phyloP scores from a whole-genome alignment of 345 rosid species.

The Geranium brycei region DNA sequence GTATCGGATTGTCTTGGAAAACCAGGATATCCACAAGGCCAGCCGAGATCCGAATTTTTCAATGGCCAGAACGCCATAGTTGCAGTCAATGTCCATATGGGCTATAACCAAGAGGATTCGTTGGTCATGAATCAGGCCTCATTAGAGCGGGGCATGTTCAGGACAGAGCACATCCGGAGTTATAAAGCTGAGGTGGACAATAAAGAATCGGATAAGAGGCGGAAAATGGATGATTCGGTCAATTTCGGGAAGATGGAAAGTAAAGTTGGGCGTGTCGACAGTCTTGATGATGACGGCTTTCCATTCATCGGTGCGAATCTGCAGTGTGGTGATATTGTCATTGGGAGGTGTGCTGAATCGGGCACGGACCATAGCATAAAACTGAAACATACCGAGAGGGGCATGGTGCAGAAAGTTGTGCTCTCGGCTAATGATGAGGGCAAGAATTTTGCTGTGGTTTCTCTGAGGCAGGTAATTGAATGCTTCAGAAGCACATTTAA shows the following conservation, averaged over 20 bases:
- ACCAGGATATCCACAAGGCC: slow-evolving; percentile 24
- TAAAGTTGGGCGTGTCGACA: slow-evolving; percentile 65
- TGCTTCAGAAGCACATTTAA: not conserved
- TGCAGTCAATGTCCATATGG: slow-evolving; percentile 83
- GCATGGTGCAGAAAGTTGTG: slow-evolving; percentile 82
- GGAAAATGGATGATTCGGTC: slow-evolving; percentile 41
- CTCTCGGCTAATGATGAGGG: slow-evolving; percentile 93
- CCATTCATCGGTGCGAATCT: slow-evolving; percentile 74
- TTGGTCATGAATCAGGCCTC: slow-evolving; percentile 89
- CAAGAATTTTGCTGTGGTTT: slow-evolving; percentile 73
- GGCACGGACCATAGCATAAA: slow-evolving; percentile 75
- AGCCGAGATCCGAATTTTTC: slow-evolving; percentile 43
- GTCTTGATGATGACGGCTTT: slow-evolving; percentile 84
- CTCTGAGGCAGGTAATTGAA: slow-evolving; percentile 60
- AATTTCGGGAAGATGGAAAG: slow-evolving; percentile 62
- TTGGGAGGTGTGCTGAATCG: slow-evolving; percentile 69
- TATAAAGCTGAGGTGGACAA: slow-evolving; percentile 85
- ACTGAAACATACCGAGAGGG: slow-evolving; percentile 82
- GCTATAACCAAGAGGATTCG: slow-evolving; percentile 92
- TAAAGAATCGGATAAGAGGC: slow-evolving; percentile 53
- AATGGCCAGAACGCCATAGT: slow-evolving; percentile 95
- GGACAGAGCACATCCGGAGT: slow-evolving; percentile 75
- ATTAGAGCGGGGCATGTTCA: slow-evolving; percentile 81
- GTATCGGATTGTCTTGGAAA: slow-evolving; percentile 61
- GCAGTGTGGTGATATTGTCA: slow-evolving; percentile 75